Evolutionary conservation across 2,329 filamentous ascomycete genomes (phyloP).

Genomic region (Chaetomium strumarium): DNA sequence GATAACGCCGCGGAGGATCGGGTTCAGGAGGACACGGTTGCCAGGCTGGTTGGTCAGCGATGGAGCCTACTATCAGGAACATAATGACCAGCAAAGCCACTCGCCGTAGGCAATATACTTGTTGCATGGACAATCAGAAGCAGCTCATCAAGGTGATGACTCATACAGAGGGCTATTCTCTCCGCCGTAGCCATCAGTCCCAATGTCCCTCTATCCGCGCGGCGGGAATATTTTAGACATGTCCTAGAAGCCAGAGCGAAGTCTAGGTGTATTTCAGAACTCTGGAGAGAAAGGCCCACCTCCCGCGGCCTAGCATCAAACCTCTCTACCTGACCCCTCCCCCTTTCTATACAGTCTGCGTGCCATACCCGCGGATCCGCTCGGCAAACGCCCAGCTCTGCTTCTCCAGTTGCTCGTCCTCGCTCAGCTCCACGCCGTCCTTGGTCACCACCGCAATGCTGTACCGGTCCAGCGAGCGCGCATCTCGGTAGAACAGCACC

Average conservation of each 20-base stretch:
- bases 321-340: neutral
- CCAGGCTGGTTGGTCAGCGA: neutral
- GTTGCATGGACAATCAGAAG: neutral
- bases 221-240: too few species aligned
- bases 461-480: slow-evolving; percentile 84
- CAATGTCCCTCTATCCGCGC: too few species aligned
- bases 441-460: slow-evolving; percentile 85
- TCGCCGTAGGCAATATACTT: slow-evolving; percentile 1
- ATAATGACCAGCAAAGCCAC: neutral
- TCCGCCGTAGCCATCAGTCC: too few species aligned
- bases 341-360: slow-evolving; percentile 58
- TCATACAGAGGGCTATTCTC: neutral
- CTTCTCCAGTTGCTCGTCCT: slow-evolving; percentile 81
- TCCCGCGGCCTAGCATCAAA: neutral
- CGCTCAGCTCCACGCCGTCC: slow-evolving; percentile 78
- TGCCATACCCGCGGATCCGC: slow-evolving; percentile 89
- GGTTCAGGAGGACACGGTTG: neutral
- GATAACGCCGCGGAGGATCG: slow-evolving; percentile 6
- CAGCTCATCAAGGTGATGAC: neutral
- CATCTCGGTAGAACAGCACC: slow-evolving; percentile 95
- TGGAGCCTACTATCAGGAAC: neutral
- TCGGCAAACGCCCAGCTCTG: slow-evolving; percentile 99
- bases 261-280: neutral
- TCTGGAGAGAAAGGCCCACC: neutral
- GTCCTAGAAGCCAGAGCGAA: too few species aligned